Conservation (phyloP, 2,329 filamentous ascomycete species). For the Thermomyces lanuginosus region DNA sequence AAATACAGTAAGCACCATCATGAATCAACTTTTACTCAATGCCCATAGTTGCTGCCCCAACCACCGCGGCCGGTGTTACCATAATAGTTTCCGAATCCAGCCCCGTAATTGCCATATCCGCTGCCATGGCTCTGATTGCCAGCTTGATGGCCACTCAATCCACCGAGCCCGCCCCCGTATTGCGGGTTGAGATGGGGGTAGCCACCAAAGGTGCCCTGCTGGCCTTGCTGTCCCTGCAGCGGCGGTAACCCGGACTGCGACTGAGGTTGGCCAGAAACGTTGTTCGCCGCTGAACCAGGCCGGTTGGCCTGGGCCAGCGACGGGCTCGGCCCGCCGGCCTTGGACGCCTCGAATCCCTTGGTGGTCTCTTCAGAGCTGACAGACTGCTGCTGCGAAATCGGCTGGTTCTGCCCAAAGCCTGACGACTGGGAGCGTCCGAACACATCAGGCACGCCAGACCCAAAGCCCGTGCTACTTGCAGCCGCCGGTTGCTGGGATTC, state of each 20-base stretch:
- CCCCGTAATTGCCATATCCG: slow-evolving; percentile 28
- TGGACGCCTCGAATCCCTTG: slow-evolving; percentile 42
- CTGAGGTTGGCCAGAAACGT: slow-evolving; percentile 34
- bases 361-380: slow-evolving; percentile 36
- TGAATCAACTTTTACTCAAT: slow-evolving; percentile 16
- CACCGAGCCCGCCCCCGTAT: slow-evolving; percentile 33
- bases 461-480: slow-evolving; percentile 34
- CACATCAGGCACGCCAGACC: slow-evolving; percentile 38
- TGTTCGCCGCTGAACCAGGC: slow-evolving; percentile 47
- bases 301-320: slow-evolving; percentile 46
- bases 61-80: slow-evolving; percentile 28
- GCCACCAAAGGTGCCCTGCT: slow-evolving; percentile 41
- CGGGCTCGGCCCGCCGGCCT: slow-evolving; percentile 43
- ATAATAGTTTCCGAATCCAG: slow-evolving; percentile 29
- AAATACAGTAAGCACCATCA: slow-evolving; percentile 1
- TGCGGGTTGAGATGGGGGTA: slow-evolving; percentile 41
- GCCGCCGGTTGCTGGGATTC: slow-evolving; percentile 36
- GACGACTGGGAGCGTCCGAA: slow-evolving; percentile 43
- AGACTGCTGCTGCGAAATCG: slow-evolving; percentile 33
- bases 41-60: slow-evolving; percentile 33
- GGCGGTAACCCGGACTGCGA: slow-evolving; percentile 37
- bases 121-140: slow-evolving; percentile 23
- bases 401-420: slow-evolving; percentile 41
- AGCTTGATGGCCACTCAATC: slow-evolving; percentile 27
- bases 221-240: slow-evolving; percentile 36